Conservation (phyloP, 805 yeast species). For the Hanseniaspora jakobsenii region DNA sequence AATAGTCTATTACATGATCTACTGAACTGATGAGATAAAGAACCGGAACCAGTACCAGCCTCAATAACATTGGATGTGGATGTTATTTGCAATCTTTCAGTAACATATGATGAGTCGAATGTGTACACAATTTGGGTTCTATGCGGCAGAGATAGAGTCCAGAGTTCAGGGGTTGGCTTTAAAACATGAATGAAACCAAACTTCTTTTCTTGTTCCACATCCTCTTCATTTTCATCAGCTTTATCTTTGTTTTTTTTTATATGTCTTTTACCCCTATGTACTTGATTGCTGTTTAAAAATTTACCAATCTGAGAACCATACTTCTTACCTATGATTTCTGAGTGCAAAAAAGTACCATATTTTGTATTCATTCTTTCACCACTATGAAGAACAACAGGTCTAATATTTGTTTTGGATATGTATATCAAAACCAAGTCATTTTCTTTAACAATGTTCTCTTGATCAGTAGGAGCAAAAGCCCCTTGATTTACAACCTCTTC, state of each 20-base stretch:
- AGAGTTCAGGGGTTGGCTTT: conserved; percentile 87
- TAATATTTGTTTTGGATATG: conserved; percentile 66
- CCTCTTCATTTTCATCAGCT: background rate
- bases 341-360: conserved; percentile 82
- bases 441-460: conserved; percentile 59
- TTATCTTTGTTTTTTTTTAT: conserved; percentile 5
- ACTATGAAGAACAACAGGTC: conserved; percentile 51
- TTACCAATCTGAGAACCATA: conserved; percentile 77
- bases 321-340: conserved; percentile 62
- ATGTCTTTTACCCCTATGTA: conserved; percentile 11
- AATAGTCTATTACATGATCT: conserved; percentile 70
- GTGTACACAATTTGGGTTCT: conserved; percentile 96
- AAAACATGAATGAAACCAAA: conserved; percentile 76
- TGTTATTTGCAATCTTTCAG: conserved; percentile 64
- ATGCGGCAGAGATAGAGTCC: conserved; percentile 94
- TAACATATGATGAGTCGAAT: conserved; percentile 84
- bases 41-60: conserved; percentile 97
- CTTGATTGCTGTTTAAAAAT: conserved; percentile 42
- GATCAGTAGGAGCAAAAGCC: conserved; percentile 35
- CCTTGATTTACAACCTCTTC: conserved; percentile 3
- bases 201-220: conserved; percentile 16
- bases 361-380: conserved; percentile 67
- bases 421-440: conserved; percentile 82
- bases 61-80: conserved; percentile 76
- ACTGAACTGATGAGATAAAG: conserved; percentile 85